These are phyloP conservation scores for Circinella minor DNA, from an alignment of 371 early-diverging fungal genomes.

Conservation along the genomic window DNA sequence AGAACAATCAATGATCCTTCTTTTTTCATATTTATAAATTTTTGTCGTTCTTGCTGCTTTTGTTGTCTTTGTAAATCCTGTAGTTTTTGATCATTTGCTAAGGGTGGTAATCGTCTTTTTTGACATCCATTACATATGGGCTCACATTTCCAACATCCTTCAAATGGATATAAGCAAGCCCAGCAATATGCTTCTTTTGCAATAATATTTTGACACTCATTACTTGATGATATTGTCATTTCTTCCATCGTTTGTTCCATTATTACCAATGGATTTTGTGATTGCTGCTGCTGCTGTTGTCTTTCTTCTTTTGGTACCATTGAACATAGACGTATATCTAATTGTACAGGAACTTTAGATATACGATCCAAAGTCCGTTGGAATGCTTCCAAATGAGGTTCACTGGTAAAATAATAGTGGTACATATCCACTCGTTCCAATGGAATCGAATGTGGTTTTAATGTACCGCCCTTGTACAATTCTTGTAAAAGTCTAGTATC, in stretches of 20 bases:
- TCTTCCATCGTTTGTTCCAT: slow-evolving; percentile 8
- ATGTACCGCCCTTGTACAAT: slow-evolving; percentile 28
- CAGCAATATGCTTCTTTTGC: slow-evolving; percentile 31
- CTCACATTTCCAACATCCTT: slow-evolving; percentile 35
- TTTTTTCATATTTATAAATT: too few relatives aligned
- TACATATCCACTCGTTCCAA: slow-evolving; percentile 37
- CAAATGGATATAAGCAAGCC: slow-evolving; percentile 35
- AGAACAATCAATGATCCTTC: too few relatives aligned
- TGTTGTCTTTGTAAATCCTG: not conserved
- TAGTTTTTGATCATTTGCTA: slow-evolving; percentile 37
- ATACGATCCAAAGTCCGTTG: slow-evolving; percentile 40
- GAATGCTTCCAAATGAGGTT: slow-evolving; percentile 34
- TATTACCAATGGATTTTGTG: not conserved
- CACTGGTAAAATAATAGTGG: slow-evolving; percentile 42
- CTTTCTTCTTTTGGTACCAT: slow-evolving; percentile 14
- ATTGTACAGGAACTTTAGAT: slow-evolving; percentile 33
- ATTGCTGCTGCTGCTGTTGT: slow-evolving; percentile 25
- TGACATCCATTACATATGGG: slow-evolving; percentile 34
- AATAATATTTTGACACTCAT: slow-evolving; percentile 27
- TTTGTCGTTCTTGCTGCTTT: too few relatives aligned
- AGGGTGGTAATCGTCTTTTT: slow-evolving; percentile 37
- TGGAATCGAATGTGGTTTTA: slow-evolving; percentile 27
- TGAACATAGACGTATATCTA: slow-evolving; percentile 40
- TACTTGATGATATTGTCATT: slow-evolving; percentile 6
- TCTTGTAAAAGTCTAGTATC: slow-evolving; percentile 48